Evolutionary conservation across 495 filamentous ascomycete genomes (phyloP).

Genomic region (Penicillium coffeae): DNA sequence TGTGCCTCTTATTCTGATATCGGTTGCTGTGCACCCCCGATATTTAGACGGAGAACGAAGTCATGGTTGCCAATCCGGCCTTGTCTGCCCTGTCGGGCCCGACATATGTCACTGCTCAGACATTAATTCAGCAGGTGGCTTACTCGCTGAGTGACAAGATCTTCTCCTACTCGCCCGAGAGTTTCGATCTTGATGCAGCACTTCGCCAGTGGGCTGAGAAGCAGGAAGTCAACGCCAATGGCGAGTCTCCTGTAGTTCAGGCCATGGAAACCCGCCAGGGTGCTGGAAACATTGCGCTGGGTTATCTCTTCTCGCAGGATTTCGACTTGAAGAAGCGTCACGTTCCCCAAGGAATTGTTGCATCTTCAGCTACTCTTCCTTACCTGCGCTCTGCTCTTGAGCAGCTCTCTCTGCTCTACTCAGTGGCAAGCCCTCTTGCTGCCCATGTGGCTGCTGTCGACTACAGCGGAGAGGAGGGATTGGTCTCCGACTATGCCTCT

Average conservation of each 20-base stretch:
- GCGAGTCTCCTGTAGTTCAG: constrained; percentile 71
- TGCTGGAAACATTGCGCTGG: constrained; percentile 86
- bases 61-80: constrained; percentile 29
- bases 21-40: constrained; percentile 16
- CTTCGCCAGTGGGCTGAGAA: constrained; percentile 67
- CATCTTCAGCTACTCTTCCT: constrained; percentile 74
- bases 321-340: constrained; percentile 88
- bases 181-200: constrained; percentile 82
- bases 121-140: constrained; percentile 90
- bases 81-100: constrained; percentile 73
- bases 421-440: constrained; percentile 84
- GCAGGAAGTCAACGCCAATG: constrained; percentile 71
- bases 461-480: constrained; percentile 66
- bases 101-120: constrained; percentile 86
- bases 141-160: constrained; percentile 92
- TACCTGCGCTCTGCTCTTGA: constrained; percentile 81
- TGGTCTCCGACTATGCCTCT: constrained; percentile 84
- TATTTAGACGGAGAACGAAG: constrained; percentile 26
- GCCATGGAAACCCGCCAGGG: constrained; percentile 83
- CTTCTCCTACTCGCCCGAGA: constrained; percentile 92
- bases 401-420: constrained; percentile 84
- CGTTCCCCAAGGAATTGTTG: constrained; percentile 84
- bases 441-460: constrained; percentile 93
- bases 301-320: constrained; percentile 95
- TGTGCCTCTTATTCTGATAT: constrained; percentile 26